Base-by-base conservation (phyloP, 73 alveolate species). In the Paramecium biaurelia region DNA sequence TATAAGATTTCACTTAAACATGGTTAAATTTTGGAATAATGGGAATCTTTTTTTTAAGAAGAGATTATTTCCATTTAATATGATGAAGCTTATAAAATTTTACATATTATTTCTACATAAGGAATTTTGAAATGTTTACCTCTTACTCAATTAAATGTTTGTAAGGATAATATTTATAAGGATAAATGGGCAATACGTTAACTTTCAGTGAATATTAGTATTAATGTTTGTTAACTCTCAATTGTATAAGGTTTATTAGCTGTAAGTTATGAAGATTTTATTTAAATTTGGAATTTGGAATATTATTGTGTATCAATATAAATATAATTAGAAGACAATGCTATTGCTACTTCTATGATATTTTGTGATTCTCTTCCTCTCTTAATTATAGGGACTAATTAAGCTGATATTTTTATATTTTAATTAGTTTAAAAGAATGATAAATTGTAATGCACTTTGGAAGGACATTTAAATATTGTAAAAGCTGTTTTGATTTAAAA, bases 201-300 rank as follows among this genome's bases (percentile, higher is more conserved):
- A 24, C 28, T 79, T 15, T 21, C 43, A 12, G 43, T 30, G 23
- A 79, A 79, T 79, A 14, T 38, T 5, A 2, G 41, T 20, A 47
- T 79, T 11, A 79, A 18, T 42, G 9, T 38, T 0, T 32, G 45
- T 43, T 8, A 28, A 41, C 30, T 79, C 2, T 30, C 63, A 37
- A 23, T 42, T 11, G 7, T 6, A 37, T 67, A 79, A 15, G 90
- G 90, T 7, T 42, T 79, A 18, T 79, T 79, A 35, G 90, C 76
- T 43, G 24, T 24, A 41, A 24, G 76, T 42, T 79, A 37, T n/a
- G 90, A 79, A 14, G 70, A 45, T 42, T 79, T 43, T 30, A 32
- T 79, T 0, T 79, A 79, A 45, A 79, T 79, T 42, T 79, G 90
- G 90, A 79, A 79, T 79, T 43, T 79, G 24, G 90, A 79, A 43